phyloP scores from a whole-genome alignment of 192 early-diverging fungal genomes.

The Dissophora ornata region DNA sequence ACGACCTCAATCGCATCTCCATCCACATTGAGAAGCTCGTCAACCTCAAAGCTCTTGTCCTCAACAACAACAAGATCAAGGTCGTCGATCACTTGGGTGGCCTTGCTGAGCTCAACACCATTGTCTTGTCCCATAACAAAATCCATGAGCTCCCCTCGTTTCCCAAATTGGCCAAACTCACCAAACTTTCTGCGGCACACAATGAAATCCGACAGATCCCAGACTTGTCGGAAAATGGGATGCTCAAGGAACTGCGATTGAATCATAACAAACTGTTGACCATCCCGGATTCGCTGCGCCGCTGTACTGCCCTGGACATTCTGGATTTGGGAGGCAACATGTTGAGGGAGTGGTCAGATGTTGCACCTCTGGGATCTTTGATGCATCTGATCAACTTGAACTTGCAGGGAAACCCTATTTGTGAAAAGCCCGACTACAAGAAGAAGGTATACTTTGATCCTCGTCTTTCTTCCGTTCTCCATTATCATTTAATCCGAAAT shows the following conservation, averaged over 20 bases:
- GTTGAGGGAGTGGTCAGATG: constrained; percentile 69
- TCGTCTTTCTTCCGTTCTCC: too few species aligned
- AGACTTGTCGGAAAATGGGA: constrained; percentile 65
- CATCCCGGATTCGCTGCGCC: constrained; percentile 67
- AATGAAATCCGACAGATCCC: constrained; percentile 77
- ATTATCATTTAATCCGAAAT: too few species aligned
- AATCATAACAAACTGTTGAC: constrained; percentile 78
- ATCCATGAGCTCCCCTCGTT: constrained; percentile 68
- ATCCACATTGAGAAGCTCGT: constrained; percentile 63
- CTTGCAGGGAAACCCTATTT: constrained; percentile 76
- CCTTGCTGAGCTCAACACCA: constrained; percentile 72
- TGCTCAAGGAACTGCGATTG: constrained; percentile 79
- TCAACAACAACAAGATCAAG: constrained; percentile 80
- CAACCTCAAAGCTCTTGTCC: constrained; percentile 81
- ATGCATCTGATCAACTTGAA: constrained; percentile 72
- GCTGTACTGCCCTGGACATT: constrained; percentile 69
- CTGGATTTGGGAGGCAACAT: constrained; percentile 81
- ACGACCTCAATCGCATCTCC: constrained; percentile 71
- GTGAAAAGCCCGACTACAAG: constrained; percentile 61
- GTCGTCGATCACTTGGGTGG: constrained; percentile 71
- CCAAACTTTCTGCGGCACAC: constrained; percentile 82
- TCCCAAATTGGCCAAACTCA: constrained; percentile 66
- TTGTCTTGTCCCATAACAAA: constrained; percentile 87
- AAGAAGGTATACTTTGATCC: constrained; percentile 57
- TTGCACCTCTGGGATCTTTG: constrained; percentile 64